Evolutionary conservation across 1,284 basidiomycete genomes (phyloP), one percentile per base, ranked within the genome.

Genomic region (Sphagnurus paluster): DNA sequence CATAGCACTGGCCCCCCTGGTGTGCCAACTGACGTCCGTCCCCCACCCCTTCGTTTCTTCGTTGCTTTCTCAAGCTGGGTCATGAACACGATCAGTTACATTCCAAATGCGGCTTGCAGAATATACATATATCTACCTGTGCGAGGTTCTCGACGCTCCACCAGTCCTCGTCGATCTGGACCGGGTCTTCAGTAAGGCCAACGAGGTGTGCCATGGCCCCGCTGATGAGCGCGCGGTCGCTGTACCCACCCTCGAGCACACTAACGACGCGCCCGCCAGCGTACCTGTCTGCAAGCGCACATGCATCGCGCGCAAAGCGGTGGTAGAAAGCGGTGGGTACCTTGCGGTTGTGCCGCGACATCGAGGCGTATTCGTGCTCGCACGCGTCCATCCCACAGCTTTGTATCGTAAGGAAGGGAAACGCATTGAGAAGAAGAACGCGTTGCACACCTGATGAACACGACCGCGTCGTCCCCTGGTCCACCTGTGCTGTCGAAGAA

Each of bases 181-280:
- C 59, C 10, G 38, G 19, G 2, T 21, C 50, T 13, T 74, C 78
- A 0, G 76, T 72, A 33, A 95, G 66, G 0, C 92, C 93, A 11
- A 72, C 69, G 1, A 93, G 65, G 62, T 93, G 89, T 0, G 90
- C 88, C 77, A 93, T 80, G 0, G 84, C 76, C 0, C 87, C 94
- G 53, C 88, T 92, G 10, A 76, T 84, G 41, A 98, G 69, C 0
- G 93, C 92, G 3, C 88, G 78, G 62, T 98, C 94, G 55, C 90
- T 92, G 61, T 99, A 98, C 0, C 95, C 96, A 1, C 95, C 95
- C 66, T 99, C 96, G 1, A 99, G 79, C 0, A 98, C 87, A 52
- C 90, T 93, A 17, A 98, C 74, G 1, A 97, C 60, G 40, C 86
- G 80, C 0, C 93, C 93, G 0, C 66, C 58, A 0, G 90, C 82